Conservation (phyloP, 129 eudicot genomes). For the Chrysanthemum seticuspe region DNA sequence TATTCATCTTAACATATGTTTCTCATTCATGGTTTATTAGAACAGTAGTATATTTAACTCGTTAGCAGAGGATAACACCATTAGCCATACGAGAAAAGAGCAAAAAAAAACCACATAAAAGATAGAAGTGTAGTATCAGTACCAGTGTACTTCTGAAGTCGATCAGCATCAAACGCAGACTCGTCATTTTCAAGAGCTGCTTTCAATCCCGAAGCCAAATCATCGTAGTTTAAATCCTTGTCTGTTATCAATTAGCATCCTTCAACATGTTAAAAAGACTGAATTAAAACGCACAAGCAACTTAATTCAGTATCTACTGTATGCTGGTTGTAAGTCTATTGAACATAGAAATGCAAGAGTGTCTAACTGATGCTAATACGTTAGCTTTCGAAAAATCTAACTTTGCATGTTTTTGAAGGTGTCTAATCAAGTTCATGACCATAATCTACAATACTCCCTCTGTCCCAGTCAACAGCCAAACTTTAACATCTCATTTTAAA, state of each 20-base stretch:
- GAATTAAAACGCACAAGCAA: neutral
- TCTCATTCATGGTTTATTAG: neutral
- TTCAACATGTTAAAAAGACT: neutral
- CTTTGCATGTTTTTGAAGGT: no score
- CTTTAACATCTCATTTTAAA: neutral
- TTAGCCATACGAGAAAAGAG: neutral
- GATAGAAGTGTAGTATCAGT: conserved; percentile 20
- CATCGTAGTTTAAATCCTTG: conserved; percentile 77
- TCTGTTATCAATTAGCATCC: conserved; percentile 42
- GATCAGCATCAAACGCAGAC: conserved; percentile 85
- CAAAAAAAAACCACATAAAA: neutral
- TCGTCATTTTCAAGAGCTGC: conserved; percentile 66
- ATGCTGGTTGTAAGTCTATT: neutral
- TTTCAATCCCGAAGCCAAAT: conserved; percentile 86
- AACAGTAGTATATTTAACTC: conserved; percentile 2
- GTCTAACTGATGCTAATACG: no score
- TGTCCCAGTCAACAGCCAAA: neutral
- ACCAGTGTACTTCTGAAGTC: conserved; percentile 91
- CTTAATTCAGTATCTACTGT: conserved; percentile 1
- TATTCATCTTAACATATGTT: neutral
- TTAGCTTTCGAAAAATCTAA: no score
- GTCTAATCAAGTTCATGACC: neutral
- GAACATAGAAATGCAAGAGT: no score
- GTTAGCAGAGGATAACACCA: neutral
- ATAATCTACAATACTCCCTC: neutral